phyloP scores from a whole-genome alignment of 305 asterid genomes.

The Salvia sclarea region DNA sequence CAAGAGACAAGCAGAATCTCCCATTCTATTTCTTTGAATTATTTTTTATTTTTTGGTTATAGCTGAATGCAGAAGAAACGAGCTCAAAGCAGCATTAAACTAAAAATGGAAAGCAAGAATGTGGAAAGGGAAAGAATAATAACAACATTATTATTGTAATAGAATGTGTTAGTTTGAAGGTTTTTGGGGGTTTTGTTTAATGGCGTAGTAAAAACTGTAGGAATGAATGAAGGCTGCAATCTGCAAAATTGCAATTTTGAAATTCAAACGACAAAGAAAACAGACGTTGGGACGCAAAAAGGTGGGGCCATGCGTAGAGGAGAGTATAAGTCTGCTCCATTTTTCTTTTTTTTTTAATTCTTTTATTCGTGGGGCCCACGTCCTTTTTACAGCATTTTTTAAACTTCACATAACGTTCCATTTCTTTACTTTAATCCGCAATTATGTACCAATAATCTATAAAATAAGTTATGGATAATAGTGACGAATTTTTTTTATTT shows the following conservation, averaged over 20 bases:
- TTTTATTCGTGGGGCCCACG: constrained; percentile 24
- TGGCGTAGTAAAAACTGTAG: not conserved
- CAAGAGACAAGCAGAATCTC: constrained; percentile 77
- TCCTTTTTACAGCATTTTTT: not conserved
- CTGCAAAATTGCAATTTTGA: constrained; percentile 47
- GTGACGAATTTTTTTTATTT: not conserved
- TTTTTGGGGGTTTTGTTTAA: not conserved
- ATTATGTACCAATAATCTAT: constrained; percentile 28
- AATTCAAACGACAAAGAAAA: constrained; percentile 46
- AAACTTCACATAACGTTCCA: constrained; percentile 28
- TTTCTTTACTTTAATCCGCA: constrained; percentile 15
- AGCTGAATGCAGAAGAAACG: constrained; percentile 26
- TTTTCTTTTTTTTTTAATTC: not conserved
- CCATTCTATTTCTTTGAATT: constrained; percentile 47
- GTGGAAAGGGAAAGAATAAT: not conserved
- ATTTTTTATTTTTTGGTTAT: no score
- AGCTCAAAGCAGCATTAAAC: constrained; percentile 24
- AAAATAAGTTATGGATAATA: constrained; percentile 1
- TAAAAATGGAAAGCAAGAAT: constrained; percentile 19
- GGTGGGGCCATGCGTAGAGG: constrained; percentile 34
- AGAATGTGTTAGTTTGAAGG: not conserved
- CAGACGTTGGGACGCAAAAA: constrained; percentile 36
- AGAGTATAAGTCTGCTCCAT: constrained; percentile 20
- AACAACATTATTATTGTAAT: not conserved
- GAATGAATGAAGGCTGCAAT: no score